A percentile compares a stretch with the other conserved stretches of the same genome.
These are phyloP conservation scores for Leccinum subgranulosum DNA, from an alignment of 768 basidiomycete genomes.

Conservation along the genomic window DNA sequence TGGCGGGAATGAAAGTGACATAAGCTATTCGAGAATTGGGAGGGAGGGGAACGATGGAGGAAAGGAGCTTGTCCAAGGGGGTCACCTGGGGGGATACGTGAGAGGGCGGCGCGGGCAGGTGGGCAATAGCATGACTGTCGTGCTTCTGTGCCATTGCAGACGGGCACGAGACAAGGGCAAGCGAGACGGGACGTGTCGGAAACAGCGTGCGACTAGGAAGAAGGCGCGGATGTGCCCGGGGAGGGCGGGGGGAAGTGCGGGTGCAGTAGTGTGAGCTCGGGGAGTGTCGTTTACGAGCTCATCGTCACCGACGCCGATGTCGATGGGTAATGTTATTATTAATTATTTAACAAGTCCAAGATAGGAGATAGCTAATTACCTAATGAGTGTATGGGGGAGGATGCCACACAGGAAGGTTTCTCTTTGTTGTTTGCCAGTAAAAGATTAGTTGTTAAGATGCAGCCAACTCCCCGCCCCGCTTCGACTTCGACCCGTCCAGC, in stretches of 20 bases:
- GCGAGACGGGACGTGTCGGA: constrained; percentile 3
- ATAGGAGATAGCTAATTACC: constrained; percentile 25
- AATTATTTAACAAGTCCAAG: constrained; percentile 8
- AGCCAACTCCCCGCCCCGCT: constrained; percentile 53
- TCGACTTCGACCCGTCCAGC: constrained; percentile 59
- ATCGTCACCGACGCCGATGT: constrained; percentile 18
- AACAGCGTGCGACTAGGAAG: neutral
- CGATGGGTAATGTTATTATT: neutral
- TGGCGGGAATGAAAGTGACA: constrained; percentile 39
- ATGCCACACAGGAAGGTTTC: neutral
- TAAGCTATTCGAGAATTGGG: constrained; percentile 42
- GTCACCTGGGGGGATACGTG: constrained; percentile 31
- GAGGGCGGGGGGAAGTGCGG: neutral
- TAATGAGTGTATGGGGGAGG: constrained; percentile 9
- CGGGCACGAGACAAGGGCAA: neutral
- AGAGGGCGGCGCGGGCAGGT: constrained; percentile 6
- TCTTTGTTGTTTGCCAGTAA: constrained; percentile 19
- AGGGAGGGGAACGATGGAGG: constrained; percentile 47
- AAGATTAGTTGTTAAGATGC: constrained; percentile 40
- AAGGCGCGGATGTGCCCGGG: neutral
- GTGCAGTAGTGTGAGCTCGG: constrained; percentile 10
- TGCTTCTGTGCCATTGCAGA: constrained; percentile 26
- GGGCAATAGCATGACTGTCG: constrained; percentile 18
- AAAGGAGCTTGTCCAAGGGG: constrained; percentile 41
- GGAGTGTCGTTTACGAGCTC: constrained; percentile 22